Base-by-base conservation (phyloP, 78 protist genomes). In the Planoprotostelium fungivorum region DNA sequence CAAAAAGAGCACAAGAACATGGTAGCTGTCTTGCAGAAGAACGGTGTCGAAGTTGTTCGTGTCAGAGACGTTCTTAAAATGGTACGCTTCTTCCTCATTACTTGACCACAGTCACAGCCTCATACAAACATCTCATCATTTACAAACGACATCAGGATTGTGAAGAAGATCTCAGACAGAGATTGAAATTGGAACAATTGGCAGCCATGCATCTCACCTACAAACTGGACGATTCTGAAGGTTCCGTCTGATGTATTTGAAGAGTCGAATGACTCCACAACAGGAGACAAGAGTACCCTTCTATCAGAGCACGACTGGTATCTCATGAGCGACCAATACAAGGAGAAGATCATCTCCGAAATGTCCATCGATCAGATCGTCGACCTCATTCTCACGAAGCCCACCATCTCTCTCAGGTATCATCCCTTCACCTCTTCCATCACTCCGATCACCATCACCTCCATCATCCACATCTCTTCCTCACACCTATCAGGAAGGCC, bases 291-390 rank as follows among this genome's bases (percentile, higher is more conserved):
- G 86, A 95, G 29, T 16, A 51, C 31, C 73, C 16, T 51, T 5
- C 16, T 51, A 16, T 51, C 73, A 25, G 73, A 51, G 73, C 73
- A 51, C 73, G 73, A 51, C 73, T 51, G 73, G 73, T 51, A 51
- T 51, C 73, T 51, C 73, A 51, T 51, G 73, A 51, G 73, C 16
- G 73, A 51, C 73, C 5, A 5, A 51, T 51, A 51, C 73, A 51
- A 51, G 73, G 73, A 51, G 73, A 51, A 93, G 89, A 1, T 88
- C 91, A 51, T 51, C 73, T 51, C 73, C 5, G 73, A 51, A 84
- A 94, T 95, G 97, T 89, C 92, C 16, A 90, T 35, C 31, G 93
- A 89, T 35, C 96, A 97, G 84, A 88, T 97, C 86, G 95, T 94
- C 28, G 96, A 94, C 37, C 88, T 95, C 0, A 92, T 95, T 29